Evolutionary conservation across 1,284 basidiomycete genomes (phyloP), one percentile per base, ranked within the genome.

Genomic region (Ceratobasidium sp.): DNA sequence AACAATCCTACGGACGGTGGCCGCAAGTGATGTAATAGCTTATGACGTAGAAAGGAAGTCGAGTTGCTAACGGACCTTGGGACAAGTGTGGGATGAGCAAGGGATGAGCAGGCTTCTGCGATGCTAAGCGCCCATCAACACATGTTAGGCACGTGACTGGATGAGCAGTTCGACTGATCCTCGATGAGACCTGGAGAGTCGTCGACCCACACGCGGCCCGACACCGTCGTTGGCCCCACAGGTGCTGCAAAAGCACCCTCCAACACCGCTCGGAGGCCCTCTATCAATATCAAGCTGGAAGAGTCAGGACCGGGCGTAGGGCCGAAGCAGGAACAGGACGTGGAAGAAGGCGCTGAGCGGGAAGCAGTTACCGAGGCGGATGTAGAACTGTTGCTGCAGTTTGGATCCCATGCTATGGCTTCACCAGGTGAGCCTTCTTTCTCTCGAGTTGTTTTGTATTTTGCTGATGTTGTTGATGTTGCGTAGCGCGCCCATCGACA

Each of bases 71-170:
- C 36, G 36, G 11, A 11, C 36, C 36, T 41, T 41, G 36, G 36
- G 36, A 41, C 36, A 41, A 41, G 36, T 41, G 36, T 41, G 36
- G 11, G 36, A 41, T 41, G 36, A 41, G 36, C 36, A n/a, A n/a
- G n/a, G n/a, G n/a, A n/a, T n/a, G n/a, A n/a, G n/a, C 36, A 11
- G 11, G 36, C 36, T 41, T 41, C 36, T 41, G 36, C 36, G 36
- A 41, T 41, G 50, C 19, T 27, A 22, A 62, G 59, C 59, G 59
- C 31, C 24, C 27, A 27, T 44, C 29, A 56, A 53, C 65, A 44
- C 50, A 50, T 54, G 65, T 48, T 36, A n/a, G 65, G 19, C 65
- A 67, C 65, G 65, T 67, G 65, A 67, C 65, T 7, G 7, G 65
- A 54, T 54, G 31, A 11, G n/a, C 14, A 33, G 51, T 71, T 36